These are phyloP conservation scores for Jamesozyma lodderae DNA, from an alignment of 805 yeast species.

Conservation along the genomic window DNA sequence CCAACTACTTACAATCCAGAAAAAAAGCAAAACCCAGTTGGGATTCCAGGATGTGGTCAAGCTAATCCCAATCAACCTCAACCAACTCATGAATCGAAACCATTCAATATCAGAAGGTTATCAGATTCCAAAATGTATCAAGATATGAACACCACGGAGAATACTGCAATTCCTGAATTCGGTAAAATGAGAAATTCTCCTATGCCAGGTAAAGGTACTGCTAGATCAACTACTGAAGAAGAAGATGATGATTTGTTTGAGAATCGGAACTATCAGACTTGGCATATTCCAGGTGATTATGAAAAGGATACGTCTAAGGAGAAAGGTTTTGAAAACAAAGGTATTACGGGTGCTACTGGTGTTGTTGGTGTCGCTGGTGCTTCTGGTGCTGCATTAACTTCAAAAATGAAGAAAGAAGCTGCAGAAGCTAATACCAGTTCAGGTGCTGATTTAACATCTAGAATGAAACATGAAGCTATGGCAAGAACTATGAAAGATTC, in stretches of 20 bases:
- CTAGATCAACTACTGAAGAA: background rate
- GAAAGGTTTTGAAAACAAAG: no score
- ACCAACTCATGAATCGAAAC: background rate
- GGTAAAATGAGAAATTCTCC: background rate
- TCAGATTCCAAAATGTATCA: conserved; percentile 5
- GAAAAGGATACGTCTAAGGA: no score
- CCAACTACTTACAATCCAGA: conserved; percentile 1
- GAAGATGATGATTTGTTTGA: no score
- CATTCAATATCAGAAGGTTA: conserved; percentile 1
- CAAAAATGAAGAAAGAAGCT: no score
- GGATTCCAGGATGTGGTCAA: conserved; percentile 12
- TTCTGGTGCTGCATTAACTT: no score
- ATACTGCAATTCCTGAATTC: conserved; percentile 2
- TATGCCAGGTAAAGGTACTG: background rate
- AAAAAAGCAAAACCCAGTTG: background rate
- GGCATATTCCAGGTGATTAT: background rate
- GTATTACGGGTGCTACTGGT: background rate
- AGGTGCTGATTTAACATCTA: no score
- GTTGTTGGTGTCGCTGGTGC: background rate
- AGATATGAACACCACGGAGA: background rate
- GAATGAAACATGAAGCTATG: no score
- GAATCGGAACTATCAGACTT: background rate
- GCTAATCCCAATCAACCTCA: background rate
- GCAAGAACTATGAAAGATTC: no score
- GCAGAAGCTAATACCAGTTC: no score